Base-by-base conservation (phyloP, 495 filamentous ascomycete species). In the Echria macrotheca region DNA sequence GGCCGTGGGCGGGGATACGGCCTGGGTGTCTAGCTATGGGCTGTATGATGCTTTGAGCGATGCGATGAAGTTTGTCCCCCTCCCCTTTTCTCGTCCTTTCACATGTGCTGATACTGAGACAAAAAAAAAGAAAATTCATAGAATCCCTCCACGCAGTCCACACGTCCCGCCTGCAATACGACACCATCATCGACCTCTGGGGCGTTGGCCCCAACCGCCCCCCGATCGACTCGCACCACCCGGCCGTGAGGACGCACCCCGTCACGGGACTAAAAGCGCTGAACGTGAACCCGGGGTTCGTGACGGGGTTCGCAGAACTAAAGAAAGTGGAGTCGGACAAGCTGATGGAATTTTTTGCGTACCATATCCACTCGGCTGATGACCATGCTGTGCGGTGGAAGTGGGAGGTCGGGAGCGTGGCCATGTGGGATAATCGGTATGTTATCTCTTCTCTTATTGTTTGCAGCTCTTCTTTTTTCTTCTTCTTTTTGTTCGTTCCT, bases 391-490 rank as follows among this genome's bases (percentile, higher is more conserved):
- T 78, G 11, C 60, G 75, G 5, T 77, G 71, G 71, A 78, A 78
- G 51, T 80, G 74, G 77, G 61, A 61, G n/a, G 71, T 74, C 31
- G 77, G 77, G 3, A 69, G 66, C 36, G 69, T 78, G 11, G 75
- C 74, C 5, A 71, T 80, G 62, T 80, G 75, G 74, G 75, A 80
- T 49, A 80, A 80, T 56, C 37, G 69, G 57, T 67, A n/a, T n/a
- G n/a, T n/a, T n/a, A n/a, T n/a, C n/a, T 6, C 5, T 17, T 35
- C 9, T n/a, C 15, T 37, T 14, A 18, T 33, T 10, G 17, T 12
- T 2, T n/a, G 24, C n/a, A 50, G 22, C n/a, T 8, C 23, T 28
- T 39, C 10, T 25, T 8, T 38, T 25, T 11, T 31, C 9, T 63
- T 70, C 38, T 71, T n/a, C n/a, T n/a, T n/a, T n/a, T n/a, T n/a